Percentiles rank a stretch among this genome's conserved stretches.
phyloP scores from a whole-genome alignment of 2,329 filamentous ascomycete species.

The Sclerotinia subarctica region DNA sequence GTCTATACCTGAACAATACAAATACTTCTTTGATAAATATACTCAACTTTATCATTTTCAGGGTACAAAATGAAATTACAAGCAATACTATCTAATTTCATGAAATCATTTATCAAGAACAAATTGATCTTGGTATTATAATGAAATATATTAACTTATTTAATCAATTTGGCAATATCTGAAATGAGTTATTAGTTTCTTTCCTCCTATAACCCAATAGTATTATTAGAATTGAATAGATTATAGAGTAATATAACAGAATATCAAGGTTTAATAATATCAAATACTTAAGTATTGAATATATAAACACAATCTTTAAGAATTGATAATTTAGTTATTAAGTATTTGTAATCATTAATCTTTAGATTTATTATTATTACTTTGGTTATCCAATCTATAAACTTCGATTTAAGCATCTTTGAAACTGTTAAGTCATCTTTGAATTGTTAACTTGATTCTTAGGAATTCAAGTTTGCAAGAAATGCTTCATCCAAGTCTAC shows the following conservation, averaged over 20 bases:
- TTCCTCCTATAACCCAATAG: background rate
- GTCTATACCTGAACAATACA: background rate
- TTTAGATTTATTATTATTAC: background rate
- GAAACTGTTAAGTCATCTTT: background rate
- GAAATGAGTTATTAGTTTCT: background rate
- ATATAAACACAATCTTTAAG: background rate
- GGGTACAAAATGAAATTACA: background rate
- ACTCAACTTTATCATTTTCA: background rate
- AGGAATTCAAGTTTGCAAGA: background rate
- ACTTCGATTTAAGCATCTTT: background rate
- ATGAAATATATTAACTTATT: background rate
- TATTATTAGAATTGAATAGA: background rate
- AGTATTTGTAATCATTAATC: background rate
- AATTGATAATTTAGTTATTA: background rate
- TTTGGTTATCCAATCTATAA: background rate
- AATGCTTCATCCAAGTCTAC: background rate
- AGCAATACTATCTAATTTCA: background rate
- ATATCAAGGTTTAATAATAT: slow-evolving; percentile 4
- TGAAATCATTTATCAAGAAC: background rate
- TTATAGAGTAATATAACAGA: slow-evolving; percentile 4
- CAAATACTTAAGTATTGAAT: background rate
- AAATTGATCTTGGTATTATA: background rate
- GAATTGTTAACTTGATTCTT: background rate
- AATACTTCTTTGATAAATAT: background rate
- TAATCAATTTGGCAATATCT: background rate